Evolutionary conservation across 1,284 basidiomycete species (phyloP), one percentile per base, ranked within the genome.

Genomic region (Heterobasidion irregulare): DNA sequence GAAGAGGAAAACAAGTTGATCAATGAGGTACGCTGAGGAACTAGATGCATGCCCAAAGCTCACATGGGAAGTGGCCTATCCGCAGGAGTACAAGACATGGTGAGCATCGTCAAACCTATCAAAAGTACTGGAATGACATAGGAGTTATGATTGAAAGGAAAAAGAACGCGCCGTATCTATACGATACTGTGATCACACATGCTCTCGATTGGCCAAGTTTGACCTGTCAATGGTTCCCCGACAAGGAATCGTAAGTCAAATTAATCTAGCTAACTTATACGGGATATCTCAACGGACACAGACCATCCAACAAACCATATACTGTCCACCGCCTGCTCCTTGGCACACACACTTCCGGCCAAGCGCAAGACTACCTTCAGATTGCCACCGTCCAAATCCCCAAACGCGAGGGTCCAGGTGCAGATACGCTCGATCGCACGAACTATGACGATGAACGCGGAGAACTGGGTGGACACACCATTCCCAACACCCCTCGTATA

Each of bases 181-280:
- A 99, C 72, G 96, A 99, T 72, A 80, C 96, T 18, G 92, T 99
- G 61, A 90, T 99, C 64, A 98, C 96, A 0, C 95, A 98, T 68
- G 96, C 97, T 32, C 79, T 99, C 54, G 94, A 98, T 69, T 99
- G 97, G 97, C 97, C 97, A 15, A 94, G 89, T 64, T 71, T 99
- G 64, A 99, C 97, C 2, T 95, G 92, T 69, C 97, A 99, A 74
- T 99, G 97, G 97, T 92, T 99, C 69, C 97, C 97, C 0, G 96
- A 99, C 76, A 89, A 87, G 71, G 94, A 98, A 72, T 81, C 82
- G 93, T 94, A 64, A 65, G 89, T 75, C 34, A 4, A 47, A n/a
- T 9, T 9, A 6, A 15, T 47, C 52, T 49, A 34, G 8, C 10
- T 48, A 16, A 53, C 49, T 8, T 19, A 32, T 18, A 15, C 15